Evolutionary conservation across 176 grass and related monocot genomes (phyloP), one percentile per base, ranked within the genome.

Genomic region (Aegilops speltoides): DNA sequence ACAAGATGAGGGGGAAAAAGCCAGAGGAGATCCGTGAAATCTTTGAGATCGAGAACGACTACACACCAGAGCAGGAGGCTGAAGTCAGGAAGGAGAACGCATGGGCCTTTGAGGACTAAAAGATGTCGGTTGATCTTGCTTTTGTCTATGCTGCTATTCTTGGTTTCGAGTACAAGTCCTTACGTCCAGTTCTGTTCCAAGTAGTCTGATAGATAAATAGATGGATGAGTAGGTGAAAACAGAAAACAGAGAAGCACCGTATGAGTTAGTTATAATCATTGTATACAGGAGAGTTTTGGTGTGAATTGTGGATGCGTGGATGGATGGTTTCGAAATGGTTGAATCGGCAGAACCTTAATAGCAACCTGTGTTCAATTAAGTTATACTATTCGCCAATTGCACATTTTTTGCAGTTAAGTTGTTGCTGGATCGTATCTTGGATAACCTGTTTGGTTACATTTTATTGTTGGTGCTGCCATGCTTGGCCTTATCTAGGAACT

Each of bases 1-100:
- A 97, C 88, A 96, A 88, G 89, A 97, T 97, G 59, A 94, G 82
- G 94, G 89, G 91, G n/a, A 94, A 36, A 76, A 81, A 80, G 5
- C 76, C 83, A 0, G 94, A 92, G 23, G 89, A 92, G 34, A 92
- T 97, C 28, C 88, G 94, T 0, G 80, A 73, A 57, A 80, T 68
- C 20, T 94, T 97, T 25, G 85, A 89, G 13, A 92, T 90, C 4
- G 71, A 90, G 82, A 97, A 97, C 43, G 88, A 94, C 76, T 97
- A 92, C 72, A 82, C 89, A 1, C 87, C 82, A 2, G 91, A 91
- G 82, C 34, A 96, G 71, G 94, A 96, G 78, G 91, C 81, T 6
- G 75, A 89, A 77, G 82, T 95, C 52, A 85, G 93, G 52, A 60
- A 60, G 52, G 76, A 82, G 79, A 82, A 82, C 4, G 29, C 29